A percentile compares a stretch with the other conserved stretches of the same genome.
These are phyloP conservation scores for Daldinia sp. DNA, from an alignment of 2,329 filamentous ascomycete genomes.

Conservation along the genomic window DNA sequence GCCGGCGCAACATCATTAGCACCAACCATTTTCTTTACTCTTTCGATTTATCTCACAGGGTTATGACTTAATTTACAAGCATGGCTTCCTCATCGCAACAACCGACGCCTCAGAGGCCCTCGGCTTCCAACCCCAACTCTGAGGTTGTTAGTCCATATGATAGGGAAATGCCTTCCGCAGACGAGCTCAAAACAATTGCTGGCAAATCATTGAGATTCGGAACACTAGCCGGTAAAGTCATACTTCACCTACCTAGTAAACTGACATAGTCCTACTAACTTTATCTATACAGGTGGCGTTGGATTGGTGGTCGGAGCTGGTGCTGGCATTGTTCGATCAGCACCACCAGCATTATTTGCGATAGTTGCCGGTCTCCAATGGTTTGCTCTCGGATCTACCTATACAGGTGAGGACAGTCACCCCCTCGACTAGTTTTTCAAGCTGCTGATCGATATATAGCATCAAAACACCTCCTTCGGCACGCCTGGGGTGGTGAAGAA, in stretches of 20 bases:
- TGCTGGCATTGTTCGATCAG: slow-evolving; percentile 74
- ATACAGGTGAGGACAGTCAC: slow-evolving; percentile 66
- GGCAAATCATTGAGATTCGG: slow-evolving; percentile 44
- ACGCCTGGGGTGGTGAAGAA: slow-evolving; percentile 59
- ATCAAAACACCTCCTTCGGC: slow-evolving; percentile 57
- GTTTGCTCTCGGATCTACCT: slow-evolving; percentile 79
- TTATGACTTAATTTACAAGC: slow-evolving; percentile 7
- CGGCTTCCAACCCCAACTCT: not conserved
- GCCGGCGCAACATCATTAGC: not conserved
- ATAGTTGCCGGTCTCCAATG: slow-evolving; percentile 79
- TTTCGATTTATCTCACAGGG: not conserved
- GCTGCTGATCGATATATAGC: slow-evolving; percentile 49
- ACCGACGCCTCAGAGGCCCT: slow-evolving; percentile 23
- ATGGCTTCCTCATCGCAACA: slow-evolving; percentile 32
- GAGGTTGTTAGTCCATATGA: slow-evolving; percentile 7
- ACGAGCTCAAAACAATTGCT: slow-evolving; percentile 41
- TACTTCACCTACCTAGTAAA: slow-evolving; percentile 11
- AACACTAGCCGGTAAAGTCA: slow-evolving; percentile 39
- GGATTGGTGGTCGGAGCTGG: slow-evolving; percentile 73
- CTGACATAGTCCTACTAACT: slow-evolving; percentile 35
- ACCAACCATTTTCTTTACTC: not conserved
- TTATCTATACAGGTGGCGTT: slow-evolving; percentile 54
- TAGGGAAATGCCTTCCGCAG: slow-evolving; percentile 37
- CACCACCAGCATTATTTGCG: slow-evolving; percentile 74
- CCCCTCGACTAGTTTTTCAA: not conserved